Percentiles rank a stretch among this genome's conserved stretches.
phyloP scores from a whole-genome alignment of 768 basidiomycete genomes.

The Cystofilobasidium bisporidii region DNA sequence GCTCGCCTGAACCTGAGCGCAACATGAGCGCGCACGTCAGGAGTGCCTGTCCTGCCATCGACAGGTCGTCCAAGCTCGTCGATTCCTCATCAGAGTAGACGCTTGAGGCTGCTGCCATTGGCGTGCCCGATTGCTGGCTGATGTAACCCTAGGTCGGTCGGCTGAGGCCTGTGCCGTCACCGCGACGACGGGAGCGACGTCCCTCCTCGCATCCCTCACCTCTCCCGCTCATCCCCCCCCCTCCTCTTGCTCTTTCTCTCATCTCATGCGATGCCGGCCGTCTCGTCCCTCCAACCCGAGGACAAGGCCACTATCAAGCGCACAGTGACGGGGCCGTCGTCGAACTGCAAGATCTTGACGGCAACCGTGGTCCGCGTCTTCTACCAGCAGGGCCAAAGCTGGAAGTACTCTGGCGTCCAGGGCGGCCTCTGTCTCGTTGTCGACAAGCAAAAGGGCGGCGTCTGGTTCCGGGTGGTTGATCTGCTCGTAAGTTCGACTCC shows the following conservation, averaged over 20 bases:
- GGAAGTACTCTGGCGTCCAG: slow-evolving; percentile 80
- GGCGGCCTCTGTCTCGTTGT: slow-evolving; percentile 68
- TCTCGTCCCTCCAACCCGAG: slow-evolving; percentile 57
- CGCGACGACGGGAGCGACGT: too few species aligned
- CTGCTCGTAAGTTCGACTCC: slow-evolving; percentile 41
- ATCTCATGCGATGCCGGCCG: slow-evolving; percentile 53
- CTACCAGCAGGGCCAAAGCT: slow-evolving; percentile 60
- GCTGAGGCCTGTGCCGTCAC: too few species aligned
- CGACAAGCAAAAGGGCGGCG: slow-evolving; percentile 51
- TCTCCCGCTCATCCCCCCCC: too few species aligned
- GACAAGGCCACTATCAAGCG: slow-evolving; percentile 70
- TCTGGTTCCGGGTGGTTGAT: slow-evolving; percentile 72
- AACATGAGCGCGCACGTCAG: too few species aligned
- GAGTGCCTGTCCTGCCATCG: too few species aligned
- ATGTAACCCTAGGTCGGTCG: too few species aligned
- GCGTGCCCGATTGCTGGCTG: too few species aligned
- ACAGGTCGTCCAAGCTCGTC: too few species aligned
- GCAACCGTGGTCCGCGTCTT: slow-evolving; percentile 83
- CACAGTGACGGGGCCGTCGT: slow-evolving; percentile 45
- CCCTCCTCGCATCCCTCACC: too few species aligned
- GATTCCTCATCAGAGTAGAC: too few species aligned
- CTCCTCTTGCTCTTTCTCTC: background rate
- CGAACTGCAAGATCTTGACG: slow-evolving; percentile 61
- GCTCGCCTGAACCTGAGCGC: too few species aligned
- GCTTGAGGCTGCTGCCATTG: too few species aligned